Evolutionary conservation across 129 eudicot genomes (phyloP), one percentile per base, ranked within the genome.

Genomic region (Oenanthe sinensis): DNA sequence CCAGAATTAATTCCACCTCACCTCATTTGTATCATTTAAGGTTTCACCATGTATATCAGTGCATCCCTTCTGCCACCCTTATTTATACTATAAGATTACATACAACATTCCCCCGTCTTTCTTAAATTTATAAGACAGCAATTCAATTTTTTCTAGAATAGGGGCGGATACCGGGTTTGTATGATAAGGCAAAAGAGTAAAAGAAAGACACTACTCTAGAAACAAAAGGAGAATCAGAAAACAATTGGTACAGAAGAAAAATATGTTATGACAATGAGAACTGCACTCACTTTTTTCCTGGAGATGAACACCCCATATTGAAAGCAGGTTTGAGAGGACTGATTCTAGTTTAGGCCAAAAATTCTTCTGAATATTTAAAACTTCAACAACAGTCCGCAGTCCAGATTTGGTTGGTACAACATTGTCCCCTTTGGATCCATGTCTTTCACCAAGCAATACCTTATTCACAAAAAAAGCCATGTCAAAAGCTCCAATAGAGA

Each of bases 381-480:
- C 98, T 69, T 91, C 97, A 22, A 88, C 83, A 79, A 91, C 91
- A 62, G 97, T 90, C 60, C 83, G 88, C 76, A 94, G 24, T 63
- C 97, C 97, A 75, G 97, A 76, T 81, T 74, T 86, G 30, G 97
- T 82, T 20, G 98, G 98, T 43, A 79, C 74, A 79, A 81, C 65
- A 42, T 74, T 78, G 36, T 86, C 96, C 84, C 84, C 77, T 68
- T 85, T 60, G 46, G 45, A 44, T 70, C 68, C 85, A 50, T 85
- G 93, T 71, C 70, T 82, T 85, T 90, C 97, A 80, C 98, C 98
- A 77, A 94, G 96, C 87, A 94, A 87, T 22, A 91, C 97, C 98
- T 94, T 82, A 55, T 84, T 45, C 69, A 33, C 36, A 33, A 78
- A 44, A 68, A 63, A 43, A 39, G 30, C 77, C 77, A 46, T 15